phyloP scores from a whole-genome alignment of 139 green algal species.

The Mesostigma viride region DNA sequence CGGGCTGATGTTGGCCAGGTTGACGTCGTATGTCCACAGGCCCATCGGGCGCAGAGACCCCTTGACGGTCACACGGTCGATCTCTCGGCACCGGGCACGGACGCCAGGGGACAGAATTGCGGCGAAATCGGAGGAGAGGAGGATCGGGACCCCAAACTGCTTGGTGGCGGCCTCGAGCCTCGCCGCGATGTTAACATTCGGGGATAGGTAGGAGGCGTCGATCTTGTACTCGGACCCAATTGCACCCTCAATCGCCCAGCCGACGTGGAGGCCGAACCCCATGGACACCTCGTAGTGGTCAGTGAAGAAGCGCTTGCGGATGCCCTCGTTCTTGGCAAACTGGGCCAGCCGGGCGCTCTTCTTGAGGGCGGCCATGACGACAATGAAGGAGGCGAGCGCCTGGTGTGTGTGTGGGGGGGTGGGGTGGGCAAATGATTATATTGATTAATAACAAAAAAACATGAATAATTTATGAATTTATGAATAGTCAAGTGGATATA shows the following conservation, averaged over 20 bases:
- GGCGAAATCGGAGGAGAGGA: constrained; percentile 71
- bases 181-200: constrained; percentile 93
- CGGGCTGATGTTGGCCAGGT: constrained; percentile 20
- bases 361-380: constrained; percentile 68
- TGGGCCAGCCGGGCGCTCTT: constrained; percentile 36
- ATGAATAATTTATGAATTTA: too few relatives aligned
- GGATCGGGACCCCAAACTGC: constrained; percentile 69
- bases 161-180: constrained; percentile 81
- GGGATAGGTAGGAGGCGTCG: constrained; percentile 86
- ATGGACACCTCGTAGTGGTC: constrained; percentile 41
- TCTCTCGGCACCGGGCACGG: constrained; percentile 48
- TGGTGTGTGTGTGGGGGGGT: too few relatives aligned
- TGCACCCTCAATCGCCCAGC: constrained; percentile 91
- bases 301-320: constrained; percentile 38
- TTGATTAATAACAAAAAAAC: too few relatives aligned
- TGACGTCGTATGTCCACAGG: constrained; percentile 59
- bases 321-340: constrained; percentile 42
- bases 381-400: constrained; percentile 76
- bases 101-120: constrained; percentile 43
- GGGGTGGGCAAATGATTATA: too few relatives aligned
- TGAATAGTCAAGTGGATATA: too few relatives aligned
- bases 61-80: constrained; percentile 89
- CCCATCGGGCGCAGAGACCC: constrained; percentile 64
- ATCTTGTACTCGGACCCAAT: constrained; percentile 92
- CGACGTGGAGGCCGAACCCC: constrained; percentile 89